Percentiles rank a stretch among this genome's conserved stretches.
Conservation (phyloP, 495 filamentous ascomycete genomes). For the Penicillium odoratum region DNA sequence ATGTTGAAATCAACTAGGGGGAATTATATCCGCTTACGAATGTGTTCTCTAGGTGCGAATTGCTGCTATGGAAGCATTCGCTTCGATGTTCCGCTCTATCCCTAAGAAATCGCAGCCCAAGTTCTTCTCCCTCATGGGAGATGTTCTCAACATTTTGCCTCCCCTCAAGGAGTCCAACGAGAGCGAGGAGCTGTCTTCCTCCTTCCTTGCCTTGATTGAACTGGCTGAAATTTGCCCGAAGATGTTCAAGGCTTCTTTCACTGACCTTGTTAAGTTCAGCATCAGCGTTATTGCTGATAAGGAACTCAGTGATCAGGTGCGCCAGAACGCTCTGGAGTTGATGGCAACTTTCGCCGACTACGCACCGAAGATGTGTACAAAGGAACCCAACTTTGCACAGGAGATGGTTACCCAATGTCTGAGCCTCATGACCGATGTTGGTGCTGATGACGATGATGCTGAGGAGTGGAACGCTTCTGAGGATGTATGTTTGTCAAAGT, state of each 20-base stretch:
- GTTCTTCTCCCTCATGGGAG: conserved; percentile 81
- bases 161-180: conserved; percentile 89
- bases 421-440: conserved; percentile 99
- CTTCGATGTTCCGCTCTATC: conserved; percentile 90
- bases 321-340: conserved; percentile 93
- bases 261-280: conserved; percentile 86
- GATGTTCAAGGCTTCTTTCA: conserved; percentile 95
- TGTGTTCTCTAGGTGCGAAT: conserved; percentile 66
- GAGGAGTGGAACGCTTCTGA: conserved; percentile 90
- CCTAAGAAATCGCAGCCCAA: conserved; percentile 81
- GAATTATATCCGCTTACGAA: neutral
- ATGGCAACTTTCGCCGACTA: conserved; percentile 99
- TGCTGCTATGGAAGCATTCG: conserved; percentile 93
- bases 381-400: conserved; percentile 81
- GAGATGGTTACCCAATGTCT: conserved; percentile 99
- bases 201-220: conserved; percentile 87
- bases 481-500: conserved; percentile 65
- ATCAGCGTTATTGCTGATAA: conserved; percentile 94
- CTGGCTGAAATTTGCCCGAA: conserved; percentile 86
- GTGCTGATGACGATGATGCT: conserved; percentile 91
- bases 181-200: conserved; percentile 84
- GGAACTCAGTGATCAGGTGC: conserved; percentile 81
- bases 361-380: conserved; percentile 88
- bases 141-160: conserved; percentile 88
- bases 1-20: neutral